Percentiles rank a stretch among this genome's conserved stretches.
Conservation (phyloP, 164 flowering plant genomes). For the Aristolochia contorta region DNA sequence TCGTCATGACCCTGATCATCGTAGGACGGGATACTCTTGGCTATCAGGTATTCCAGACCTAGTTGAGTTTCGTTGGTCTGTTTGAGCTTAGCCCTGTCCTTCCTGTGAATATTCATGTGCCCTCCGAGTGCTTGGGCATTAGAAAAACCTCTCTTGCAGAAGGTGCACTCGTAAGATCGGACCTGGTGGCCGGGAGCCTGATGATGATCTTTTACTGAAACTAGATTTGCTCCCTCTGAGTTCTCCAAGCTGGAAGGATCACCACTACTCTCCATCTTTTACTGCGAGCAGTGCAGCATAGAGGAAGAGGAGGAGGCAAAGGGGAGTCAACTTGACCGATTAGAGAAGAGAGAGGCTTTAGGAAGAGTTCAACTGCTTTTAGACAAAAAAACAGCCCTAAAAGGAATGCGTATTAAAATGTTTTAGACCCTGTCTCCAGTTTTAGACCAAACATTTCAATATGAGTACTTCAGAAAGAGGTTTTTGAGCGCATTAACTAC, state of each 20-base stretch:
- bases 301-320: background rate
- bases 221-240: background rate
- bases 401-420: too few relatives aligned
- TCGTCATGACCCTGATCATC: too few relatives aligned
- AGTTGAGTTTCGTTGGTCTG: slow-evolving; percentile 9
- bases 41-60: slow-evolving; percentile 8
- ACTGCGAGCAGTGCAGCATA: background rate
- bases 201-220: background rate
- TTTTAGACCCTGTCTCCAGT: too few relatives aligned
- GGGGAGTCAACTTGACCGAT: slow-evolving; percentile 4
- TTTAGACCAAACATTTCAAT: too few relatives aligned
- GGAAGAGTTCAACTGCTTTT: too few relatives aligned
- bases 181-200: slow-evolving; percentile 5
- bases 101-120: slow-evolving; percentile 45
- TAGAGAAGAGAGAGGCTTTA: background rate
- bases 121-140: slow-evolving; percentile 43
- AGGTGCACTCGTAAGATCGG: slow-evolving; percentile 23
- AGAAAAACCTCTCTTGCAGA: slow-evolving; percentile 31
- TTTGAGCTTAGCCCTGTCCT: slow-evolving; percentile 41
- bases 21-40: slow-evolving; percentile 2
- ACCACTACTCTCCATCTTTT: slow-evolving; percentile 3
- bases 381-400: too few relatives aligned
- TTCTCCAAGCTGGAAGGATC: slow-evolving; percentile 7
- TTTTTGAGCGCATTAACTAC: too few relatives aligned
- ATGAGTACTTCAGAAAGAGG: too few relatives aligned